phyloP scores from a whole-genome alignment of 768 basidiomycete genomes.

The Hemileccinum rubropunctum region DNA sequence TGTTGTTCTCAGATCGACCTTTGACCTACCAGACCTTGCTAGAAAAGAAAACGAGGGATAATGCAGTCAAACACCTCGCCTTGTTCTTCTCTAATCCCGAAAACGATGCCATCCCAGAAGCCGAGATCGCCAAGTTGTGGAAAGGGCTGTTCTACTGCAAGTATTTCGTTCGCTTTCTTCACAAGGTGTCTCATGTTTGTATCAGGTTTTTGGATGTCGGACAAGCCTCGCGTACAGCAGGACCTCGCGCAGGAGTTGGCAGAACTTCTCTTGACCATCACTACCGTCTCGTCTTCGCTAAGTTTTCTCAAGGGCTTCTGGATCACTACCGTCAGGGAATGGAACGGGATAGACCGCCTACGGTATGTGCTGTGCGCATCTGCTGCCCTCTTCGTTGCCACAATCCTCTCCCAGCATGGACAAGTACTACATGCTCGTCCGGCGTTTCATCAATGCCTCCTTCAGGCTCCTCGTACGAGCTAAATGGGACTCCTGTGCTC shows the following conservation, averaged over 20 bases:
- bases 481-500: slow-evolving; percentile 60
- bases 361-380: slow-evolving; percentile 49
- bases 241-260: slow-evolving; percentile 84
- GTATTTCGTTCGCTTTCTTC: slow-evolving; percentile 18
- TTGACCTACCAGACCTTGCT: background rate
- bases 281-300: slow-evolving; percentile 54
- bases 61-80: slow-evolving; percentile 77
- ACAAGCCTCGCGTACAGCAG: slow-evolving; percentile 96
- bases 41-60: slow-evolving; percentile 94
- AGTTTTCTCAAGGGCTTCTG: slow-evolving; percentile 88
- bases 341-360: slow-evolving; percentile 88
- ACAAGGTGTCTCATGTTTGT: background rate
- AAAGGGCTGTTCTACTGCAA: slow-evolving; percentile 96
- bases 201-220: slow-evolving; percentile 98
- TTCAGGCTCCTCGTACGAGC: slow-evolving; percentile 74
- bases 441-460: slow-evolving; percentile 82
- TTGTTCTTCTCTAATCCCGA: slow-evolving; percentile 71
- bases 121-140: slow-evolving; percentile 92
- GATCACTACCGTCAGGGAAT: slow-evolving; percentile 87
- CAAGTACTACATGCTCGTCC: slow-evolving; percentile 95
- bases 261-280: slow-evolving; percentile 71
- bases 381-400: background rate
- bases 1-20: background rate
- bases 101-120: slow-evolving; percentile 56
- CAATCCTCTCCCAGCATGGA: slow-evolving; percentile 63